Evolutionary conservation across 1,284 basidiomycete species (phyloP).

Genomic region (Waitea zeae): DNA sequence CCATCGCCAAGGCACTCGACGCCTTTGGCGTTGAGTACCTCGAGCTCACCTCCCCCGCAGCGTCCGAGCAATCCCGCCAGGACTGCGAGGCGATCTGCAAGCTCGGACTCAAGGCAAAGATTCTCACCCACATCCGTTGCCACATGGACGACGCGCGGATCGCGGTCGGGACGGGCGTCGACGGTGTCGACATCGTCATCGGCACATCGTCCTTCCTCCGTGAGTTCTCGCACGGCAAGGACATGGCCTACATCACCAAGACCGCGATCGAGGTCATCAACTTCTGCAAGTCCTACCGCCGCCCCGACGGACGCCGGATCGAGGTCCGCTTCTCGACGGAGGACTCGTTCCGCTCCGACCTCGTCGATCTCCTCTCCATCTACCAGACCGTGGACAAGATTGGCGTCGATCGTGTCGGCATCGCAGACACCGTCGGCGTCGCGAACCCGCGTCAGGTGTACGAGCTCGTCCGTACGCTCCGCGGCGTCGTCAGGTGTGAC

Average conservation of each 20-base stretch:
- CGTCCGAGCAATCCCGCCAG: conserved; percentile 86
- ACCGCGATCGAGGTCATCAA: conserved; percentile 97
- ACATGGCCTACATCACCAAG: conserved; percentile 99
- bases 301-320: conserved; percentile 60
- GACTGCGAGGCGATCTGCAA: conserved; percentile 99
- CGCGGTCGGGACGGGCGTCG: conserved; percentile 97
- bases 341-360: conserved; percentile 98
- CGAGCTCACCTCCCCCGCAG: conserved; percentile 95
- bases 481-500: conserved; percentile 91
- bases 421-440: conserved; percentile 98
- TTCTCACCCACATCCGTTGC: conserved; percentile 97
- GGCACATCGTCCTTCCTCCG: conserved; percentile 98
- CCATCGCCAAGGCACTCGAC: conserved; percentile 94
- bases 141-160: conserved; percentile 99
- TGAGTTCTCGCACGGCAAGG: conserved; percentile 99
- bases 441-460: conserved; percentile 99
- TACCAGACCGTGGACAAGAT: conserved; percentile 99
- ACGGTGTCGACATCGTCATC: conserved; percentile 99
- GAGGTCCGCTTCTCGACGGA: conserved; percentile 99
- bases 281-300: conserved; percentile 82
- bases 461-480: conserved; percentile 90
- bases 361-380: conserved; percentile 96
- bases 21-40: conserved; percentile 99
- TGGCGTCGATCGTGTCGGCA: conserved; percentile 97
- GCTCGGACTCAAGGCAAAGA: conserved; percentile 93